Base-by-base conservation (phyloP, 371 early-diverging fungal species). In the Capniomyces stellatus region DNA sequence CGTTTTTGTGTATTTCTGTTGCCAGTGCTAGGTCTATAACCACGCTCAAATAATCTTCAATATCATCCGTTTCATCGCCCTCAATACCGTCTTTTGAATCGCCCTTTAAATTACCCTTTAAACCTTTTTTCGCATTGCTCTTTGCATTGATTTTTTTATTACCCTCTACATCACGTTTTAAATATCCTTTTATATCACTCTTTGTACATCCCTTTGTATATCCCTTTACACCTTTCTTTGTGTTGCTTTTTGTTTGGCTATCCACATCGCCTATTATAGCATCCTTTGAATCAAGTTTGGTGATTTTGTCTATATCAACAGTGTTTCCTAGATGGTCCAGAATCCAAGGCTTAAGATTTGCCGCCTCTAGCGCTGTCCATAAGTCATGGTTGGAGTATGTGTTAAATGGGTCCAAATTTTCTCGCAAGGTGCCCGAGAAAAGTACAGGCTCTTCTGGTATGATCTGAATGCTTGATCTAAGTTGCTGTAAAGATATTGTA, bases 381-480 rank as follows among this genome's bases (percentile, higher is more conserved):
- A 95, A 56, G 19, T 77, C 82, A 2, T 70, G 75, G 59, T 95
- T 96, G n/a, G 49, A 24, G 30, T 75, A 67, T 15, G 65, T 64
- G 28, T 64, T 69, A 52, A 86, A 79, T 18, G 92, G 93, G 72
- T 94, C 95, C 54, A 89, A 59, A 56, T 83, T 83, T 3, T 66
- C 65, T 13, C 83, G 65, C 0, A 82, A 60, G 0, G 82, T 72
- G 30, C 91, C 92, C 28, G 78, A 77, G 67, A 92, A 92, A 6
- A 96, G 64, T 22, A 89, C 83, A 3, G 94, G 91, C 50, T 95
- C 96, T 66, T 97, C 96, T 4, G 96, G 95, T 62, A 97, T 90
- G 51, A 97, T 89, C 0, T 88, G 78, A 24, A 85, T 67, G 18
- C 79, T 72, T 24, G 73, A 75, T 54, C 88, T 69, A 54, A 95